These are phyloP conservation scores for Monosporascus sp. DNA, from an alignment of 2,329 filamentous ascomycete species.

Conservation along the genomic window DNA sequence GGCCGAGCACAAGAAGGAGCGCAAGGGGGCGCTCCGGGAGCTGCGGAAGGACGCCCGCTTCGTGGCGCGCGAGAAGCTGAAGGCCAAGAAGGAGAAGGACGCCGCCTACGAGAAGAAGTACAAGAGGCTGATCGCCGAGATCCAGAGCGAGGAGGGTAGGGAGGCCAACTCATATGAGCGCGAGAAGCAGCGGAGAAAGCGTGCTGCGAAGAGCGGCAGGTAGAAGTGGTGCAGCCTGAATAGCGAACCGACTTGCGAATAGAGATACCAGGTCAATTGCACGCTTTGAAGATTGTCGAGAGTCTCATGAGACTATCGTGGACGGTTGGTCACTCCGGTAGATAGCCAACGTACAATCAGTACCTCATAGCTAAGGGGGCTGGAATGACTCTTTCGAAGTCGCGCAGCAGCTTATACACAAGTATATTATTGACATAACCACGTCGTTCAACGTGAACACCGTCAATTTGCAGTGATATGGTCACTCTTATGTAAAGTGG, in stretches of 20 bases:
- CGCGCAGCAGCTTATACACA: too few relatives aligned
- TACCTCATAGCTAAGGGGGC: too few relatives aligned
- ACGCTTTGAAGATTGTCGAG: background rate
- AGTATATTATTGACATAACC: too few relatives aligned
- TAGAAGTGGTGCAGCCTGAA: background rate
- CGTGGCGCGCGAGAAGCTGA: slow-evolving; percentile 82
- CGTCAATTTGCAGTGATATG: too few relatives aligned
- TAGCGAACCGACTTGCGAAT: background rate
- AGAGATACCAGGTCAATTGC: background rate
- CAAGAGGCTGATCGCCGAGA: slow-evolving; percentile 84
- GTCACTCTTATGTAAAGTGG: too few relatives aligned
- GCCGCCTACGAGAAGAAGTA: slow-evolving; percentile 95
- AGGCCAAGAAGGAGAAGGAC: slow-evolving; percentile 90
- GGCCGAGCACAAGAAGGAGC: slow-evolving; percentile 89
- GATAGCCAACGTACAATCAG: too few relatives aligned
- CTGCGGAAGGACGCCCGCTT: slow-evolving; percentile 93
- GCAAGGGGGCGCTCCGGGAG: slow-evolving; percentile 91
- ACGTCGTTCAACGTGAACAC: too few relatives aligned
- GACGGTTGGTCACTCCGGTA: too few relatives aligned
- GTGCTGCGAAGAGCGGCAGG: slow-evolving; percentile 44
- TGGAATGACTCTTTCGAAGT: too few relatives aligned
- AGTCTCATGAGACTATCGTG: background rate
- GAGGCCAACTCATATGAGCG: slow-evolving; percentile 86
- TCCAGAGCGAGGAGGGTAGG: slow-evolving; percentile 86
- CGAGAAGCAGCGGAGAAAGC: slow-evolving; percentile 72